Evolutionary conservation across 768 basidiomycete genomes (phyloP).

Genomic region (Krasilnikovozyma curviuscula): DNA sequence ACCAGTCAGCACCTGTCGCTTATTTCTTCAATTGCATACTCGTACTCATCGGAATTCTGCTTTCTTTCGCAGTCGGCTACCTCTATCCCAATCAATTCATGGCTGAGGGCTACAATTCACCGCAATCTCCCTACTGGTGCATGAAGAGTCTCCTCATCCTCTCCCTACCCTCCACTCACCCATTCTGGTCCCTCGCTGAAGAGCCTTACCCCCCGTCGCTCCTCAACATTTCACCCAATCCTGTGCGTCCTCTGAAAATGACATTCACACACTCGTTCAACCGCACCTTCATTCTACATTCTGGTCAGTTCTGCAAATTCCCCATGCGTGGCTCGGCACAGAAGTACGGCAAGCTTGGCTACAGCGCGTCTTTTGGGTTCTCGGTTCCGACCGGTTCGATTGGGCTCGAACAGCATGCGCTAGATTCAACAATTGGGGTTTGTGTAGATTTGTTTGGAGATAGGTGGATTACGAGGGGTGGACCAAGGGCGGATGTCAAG

Average conservation of each 20-base stretch:
- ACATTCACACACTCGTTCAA: conserved; percentile 26
- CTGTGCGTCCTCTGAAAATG: conserved; percentile 31
- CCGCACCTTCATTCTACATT: conserved; percentile 53
- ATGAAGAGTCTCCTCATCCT: conserved; percentile 57
- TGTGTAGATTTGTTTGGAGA: conserved; percentile 36
- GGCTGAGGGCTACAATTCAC: conserved; percentile 53
- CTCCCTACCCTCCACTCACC: conserved; percentile 43
- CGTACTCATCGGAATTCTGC: background rate
- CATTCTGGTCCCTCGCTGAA: conserved; percentile 53
- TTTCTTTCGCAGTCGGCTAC: background rate
- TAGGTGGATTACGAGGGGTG: conserved; percentile 43
- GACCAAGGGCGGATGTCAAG: conserved; percentile 51
- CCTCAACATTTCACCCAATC: conserved; percentile 47
- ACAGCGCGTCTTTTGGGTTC: conserved; percentile 60
- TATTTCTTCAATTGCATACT: conserved; percentile 42
- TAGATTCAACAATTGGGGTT: conserved; percentile 50
- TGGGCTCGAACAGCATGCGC: conserved; percentile 50
- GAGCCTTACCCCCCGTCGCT: conserved; percentile 43
- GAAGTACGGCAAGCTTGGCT: conserved; percentile 60
- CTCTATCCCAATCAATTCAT: conserved; percentile 13
- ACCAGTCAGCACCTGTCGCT: conserved; percentile 54
- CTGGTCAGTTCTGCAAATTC: conserved; percentile 61
- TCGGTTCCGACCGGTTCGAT: conserved; percentile 48
- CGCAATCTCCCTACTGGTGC: conserved; percentile 62
- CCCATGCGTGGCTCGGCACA: conserved; percentile 57